Evolutionary conservation across 1,284 basidiomycete genomes (phyloP).

Genomic region (Apiotrichum brassicae): DNA sequence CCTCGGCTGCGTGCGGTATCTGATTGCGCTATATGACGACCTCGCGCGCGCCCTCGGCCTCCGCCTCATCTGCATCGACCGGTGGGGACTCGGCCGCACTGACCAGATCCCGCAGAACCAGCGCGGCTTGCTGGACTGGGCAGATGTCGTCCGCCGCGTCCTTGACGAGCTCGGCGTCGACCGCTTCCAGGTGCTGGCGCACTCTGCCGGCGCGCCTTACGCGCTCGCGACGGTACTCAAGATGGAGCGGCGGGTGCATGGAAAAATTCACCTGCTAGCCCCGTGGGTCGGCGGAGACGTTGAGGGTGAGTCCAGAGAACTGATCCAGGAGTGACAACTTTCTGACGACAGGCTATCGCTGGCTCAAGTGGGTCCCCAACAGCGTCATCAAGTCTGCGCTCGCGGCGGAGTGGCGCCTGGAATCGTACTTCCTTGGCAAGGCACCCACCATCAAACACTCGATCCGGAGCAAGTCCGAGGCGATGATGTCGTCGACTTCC

Average conservation of each 20-base stretch:
- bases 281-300: constrained; percentile 88
- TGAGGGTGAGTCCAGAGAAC: constrained; percentile 59
- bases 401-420: constrained; percentile 93
- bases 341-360: constrained; percentile 70
- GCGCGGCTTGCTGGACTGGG: constrained; percentile 82
- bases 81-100: constrained; percentile 89
- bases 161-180: constrained; percentile 70
- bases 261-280: constrained; percentile 80
- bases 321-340: not conserved
- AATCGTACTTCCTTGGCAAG: constrained; percentile 93
- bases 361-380: constrained; percentile 93
- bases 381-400: constrained; percentile 89
- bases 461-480: constrained; percentile 2
- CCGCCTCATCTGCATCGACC: constrained; percentile 87
- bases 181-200: constrained; percentile 84
- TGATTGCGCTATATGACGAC: constrained; percentile 92
- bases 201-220: constrained; percentile 95
- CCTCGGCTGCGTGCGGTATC: constrained; percentile 84
- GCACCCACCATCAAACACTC: constrained; percentile 58
- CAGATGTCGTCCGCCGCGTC: constrained; percentile 79
- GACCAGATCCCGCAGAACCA: constrained; percentile 61
- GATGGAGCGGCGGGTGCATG: constrained; percentile 65
- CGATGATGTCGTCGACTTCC: constrained; percentile 7
- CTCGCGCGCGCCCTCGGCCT: constrained; percentile 82
- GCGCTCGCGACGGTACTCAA: constrained; percentile 78